Base-by-base conservation (phyloP, 805 yeast species). In the Sugiyamaella smithiae region DNA sequence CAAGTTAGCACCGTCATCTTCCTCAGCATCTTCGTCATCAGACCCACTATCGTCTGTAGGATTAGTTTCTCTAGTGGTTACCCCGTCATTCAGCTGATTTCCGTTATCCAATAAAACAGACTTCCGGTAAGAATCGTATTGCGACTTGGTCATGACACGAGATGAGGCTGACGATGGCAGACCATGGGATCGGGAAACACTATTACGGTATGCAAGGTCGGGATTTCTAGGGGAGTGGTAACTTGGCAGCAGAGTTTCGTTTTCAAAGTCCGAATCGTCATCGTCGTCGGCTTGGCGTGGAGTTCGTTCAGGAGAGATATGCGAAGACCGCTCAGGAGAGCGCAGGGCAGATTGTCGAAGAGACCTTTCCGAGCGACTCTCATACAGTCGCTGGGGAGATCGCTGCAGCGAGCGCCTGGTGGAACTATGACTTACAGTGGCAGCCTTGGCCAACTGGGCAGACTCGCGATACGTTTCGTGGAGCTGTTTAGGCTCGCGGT, bases 101-200 rank as follows among this genome's bases (percentile, higher is more conserved):
- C 8, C 19, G 37, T 32, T 7, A 9, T 28, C 40, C 25, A 24
- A 48, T 28, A 52, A 46, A n/a, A 53, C 46, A 24, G 55, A 48
- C 47, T 49, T 49, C 5, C 62, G 51, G 45, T 57, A 58, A 36
- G 24, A 36, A 25, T 61, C 65, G 48, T 57, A 60, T 51, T 62
- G 63, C 8, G 63, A 43, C 45, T 56, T 55, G 20, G 66, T 59
- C 66, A 62, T 61, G 25, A 60, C 55, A 43, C 40, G 52, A 4
- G 44, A 19, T 11, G 51, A 28, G n/a, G 35, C 22, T 7, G 51
- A 16, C 22, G 35, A 31, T 17, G 40, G 37, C 16, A 43, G 26
- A 17, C 46, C 43, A 37, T 37, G 17, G 11, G 50, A 36, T 24
- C 41, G 47, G 14, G 43, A 29, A 11, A 28, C 19, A 9, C 31